Evolutionary conservation across 495 filamentous ascomycete species (phyloP).

Genomic region (Xylona heveae): DNA sequence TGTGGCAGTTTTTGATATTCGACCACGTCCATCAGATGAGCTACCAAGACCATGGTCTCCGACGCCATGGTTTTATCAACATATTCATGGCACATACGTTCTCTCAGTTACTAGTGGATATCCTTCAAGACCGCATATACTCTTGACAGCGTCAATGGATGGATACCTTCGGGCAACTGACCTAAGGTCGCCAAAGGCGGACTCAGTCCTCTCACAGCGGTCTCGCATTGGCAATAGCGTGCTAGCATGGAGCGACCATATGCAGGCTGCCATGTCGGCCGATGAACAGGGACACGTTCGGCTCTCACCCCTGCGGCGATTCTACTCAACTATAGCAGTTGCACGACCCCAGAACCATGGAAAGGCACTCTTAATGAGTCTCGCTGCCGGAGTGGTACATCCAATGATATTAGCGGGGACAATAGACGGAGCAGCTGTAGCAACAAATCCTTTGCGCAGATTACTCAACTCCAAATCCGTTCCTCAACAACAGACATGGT

Average conservation of each 20-base stretch:
- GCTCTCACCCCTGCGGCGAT: slow-evolving; percentile 29
- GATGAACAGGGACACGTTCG: slow-evolving; percentile 38
- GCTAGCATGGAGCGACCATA: slow-evolving; percentile 32
- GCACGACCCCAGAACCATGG: too few species aligned
- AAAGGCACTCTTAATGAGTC: slow-evolving; percentile 17
- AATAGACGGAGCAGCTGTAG: slow-evolving; percentile 31
- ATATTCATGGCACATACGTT: slow-evolving; percentile 39
- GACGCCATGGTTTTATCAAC: slow-evolving; percentile 35
- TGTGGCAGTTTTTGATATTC: slow-evolving; percentile 35
- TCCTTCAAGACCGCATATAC: slow-evolving; percentile 33
- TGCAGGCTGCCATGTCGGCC: slow-evolving; percentile 28
- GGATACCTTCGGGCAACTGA: slow-evolving; percentile 37
- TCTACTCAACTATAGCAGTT: slow-evolving; percentile 26
- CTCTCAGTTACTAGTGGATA: slow-evolving; percentile 31
- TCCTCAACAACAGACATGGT: slow-evolving; percentile 39
- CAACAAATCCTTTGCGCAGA: slow-evolving; percentile 33
- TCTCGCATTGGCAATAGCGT: slow-evolving; percentile 25
- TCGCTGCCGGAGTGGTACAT: slow-evolving; percentile 26
- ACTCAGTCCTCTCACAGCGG: slow-evolving; percentile 26
- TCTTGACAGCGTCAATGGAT: slow-evolving; percentile 32
- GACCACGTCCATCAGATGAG: too few species aligned
- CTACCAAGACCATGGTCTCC: too few species aligned
- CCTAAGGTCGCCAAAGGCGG: slow-evolving; percentile 24
- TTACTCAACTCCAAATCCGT: slow-evolving; percentile 28
- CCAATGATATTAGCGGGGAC: slow-evolving; percentile 30